Percentiles rank a stretch among this genome's conserved stretches.
Conservation (phyloP, 192 early-diverging fungal species). For the Allomyces arbusculus region DNA sequence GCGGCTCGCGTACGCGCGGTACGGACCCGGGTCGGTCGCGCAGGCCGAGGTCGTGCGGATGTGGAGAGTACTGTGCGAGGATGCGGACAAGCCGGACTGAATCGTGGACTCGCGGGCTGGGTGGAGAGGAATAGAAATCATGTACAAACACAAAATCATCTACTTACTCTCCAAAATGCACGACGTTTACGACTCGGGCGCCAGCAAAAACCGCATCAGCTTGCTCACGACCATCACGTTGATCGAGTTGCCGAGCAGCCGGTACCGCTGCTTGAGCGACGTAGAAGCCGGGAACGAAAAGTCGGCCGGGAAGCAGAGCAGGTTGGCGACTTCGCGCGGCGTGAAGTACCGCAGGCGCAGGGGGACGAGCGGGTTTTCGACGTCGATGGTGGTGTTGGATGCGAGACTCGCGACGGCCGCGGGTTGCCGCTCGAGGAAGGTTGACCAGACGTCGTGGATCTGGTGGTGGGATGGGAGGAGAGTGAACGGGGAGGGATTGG, state of each 20-base stretch:
- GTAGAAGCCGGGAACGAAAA: background rate
- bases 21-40: no score
- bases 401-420: background rate
- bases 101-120: no score
- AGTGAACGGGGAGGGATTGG: background rate
- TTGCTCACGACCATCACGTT: background rate
- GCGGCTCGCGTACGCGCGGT: no score
- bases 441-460: background rate
- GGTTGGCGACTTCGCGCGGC: conserved; percentile 1
- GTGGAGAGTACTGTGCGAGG: no score
- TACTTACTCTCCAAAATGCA: no score
- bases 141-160: no score
- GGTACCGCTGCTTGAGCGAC: conserved; percentile 1
- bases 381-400: no score
- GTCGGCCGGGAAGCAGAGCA: background rate
- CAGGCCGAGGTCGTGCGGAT: no score
- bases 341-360: conserved; percentile 1
- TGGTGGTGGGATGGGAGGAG: background rate
- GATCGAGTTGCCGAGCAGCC: conserved; percentile 1
- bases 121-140: no score
- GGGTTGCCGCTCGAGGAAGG: background rate
- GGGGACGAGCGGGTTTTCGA: background rate
- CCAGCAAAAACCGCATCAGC: conserved; percentile 1
- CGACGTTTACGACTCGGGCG: background rate
- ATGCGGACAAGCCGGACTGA: no score